These are phyloP conservation scores for Chlorella ohadii DNA, from an alignment of 139 green algal genomes.

Conservation along the genomic window DNA sequence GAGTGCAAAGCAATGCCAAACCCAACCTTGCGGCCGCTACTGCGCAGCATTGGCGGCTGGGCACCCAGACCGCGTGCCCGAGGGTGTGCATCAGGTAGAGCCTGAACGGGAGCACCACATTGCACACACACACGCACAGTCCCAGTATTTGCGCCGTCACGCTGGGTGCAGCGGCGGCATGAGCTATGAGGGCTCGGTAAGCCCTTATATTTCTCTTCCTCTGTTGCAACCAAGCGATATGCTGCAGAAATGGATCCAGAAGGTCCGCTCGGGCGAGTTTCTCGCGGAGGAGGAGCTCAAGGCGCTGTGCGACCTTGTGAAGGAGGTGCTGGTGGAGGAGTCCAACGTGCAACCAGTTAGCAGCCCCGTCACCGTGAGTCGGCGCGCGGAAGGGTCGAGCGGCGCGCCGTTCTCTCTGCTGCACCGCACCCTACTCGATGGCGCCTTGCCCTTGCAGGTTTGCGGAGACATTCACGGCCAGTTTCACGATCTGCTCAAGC, in stretches of 20 bases:
- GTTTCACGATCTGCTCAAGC: slow-evolving; percentile 98
- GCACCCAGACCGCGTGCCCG: no score
- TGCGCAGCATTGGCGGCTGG: no score
- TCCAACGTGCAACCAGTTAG: slow-evolving; percentile 99
- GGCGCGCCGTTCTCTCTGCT: neutral
- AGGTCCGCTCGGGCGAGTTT: slow-evolving; percentile 88
- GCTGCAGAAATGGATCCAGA: slow-evolving; percentile 93
- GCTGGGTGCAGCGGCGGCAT: no score
- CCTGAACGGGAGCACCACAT: no score
- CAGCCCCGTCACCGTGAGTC: slow-evolving; percentile 91
- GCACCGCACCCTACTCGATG: neutral
- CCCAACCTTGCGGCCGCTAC: no score
- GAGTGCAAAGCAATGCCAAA: no score
- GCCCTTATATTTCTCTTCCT: no score
- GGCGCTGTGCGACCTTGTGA: slow-evolving; percentile 95
- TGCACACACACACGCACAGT: no score
- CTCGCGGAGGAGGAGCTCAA: slow-evolving; percentile 98
- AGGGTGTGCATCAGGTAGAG: no score
- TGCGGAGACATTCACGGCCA: slow-evolving; percentile 99
- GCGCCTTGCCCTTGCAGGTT: slow-evolving; percentile 63
- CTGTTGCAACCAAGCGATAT: no score
- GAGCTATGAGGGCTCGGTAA: no score
- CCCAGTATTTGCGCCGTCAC: no score
- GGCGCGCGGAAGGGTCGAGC: neutral
- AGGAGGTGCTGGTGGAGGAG: slow-evolving; percentile 99